A percentile compares a stretch with the other conserved stretches of the same genome.
Evolutionary conservation across 2,329 filamentous ascomycete genomes (phyloP).

Genomic region (Madurella mycetomatis): DNA sequence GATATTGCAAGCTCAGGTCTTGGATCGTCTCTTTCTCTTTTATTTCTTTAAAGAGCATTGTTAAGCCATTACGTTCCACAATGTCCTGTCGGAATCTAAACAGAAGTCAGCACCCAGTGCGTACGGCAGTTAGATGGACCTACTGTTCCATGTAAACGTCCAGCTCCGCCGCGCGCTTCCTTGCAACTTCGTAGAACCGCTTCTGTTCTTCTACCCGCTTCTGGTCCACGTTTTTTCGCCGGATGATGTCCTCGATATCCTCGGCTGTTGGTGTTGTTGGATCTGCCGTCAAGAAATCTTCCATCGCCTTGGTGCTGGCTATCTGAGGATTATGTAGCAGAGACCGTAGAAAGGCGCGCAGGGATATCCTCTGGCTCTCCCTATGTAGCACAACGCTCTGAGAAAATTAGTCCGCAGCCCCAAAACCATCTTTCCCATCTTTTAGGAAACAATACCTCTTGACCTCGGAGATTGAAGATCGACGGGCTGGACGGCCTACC

Average conservation of each 20-base stretch:
- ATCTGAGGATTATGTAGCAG: slow-evolving; percentile 80
- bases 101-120: slow-evolving; percentile 15
- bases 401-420: slow-evolving; percentile 13
- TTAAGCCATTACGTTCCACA: slow-evolving; percentile 73
- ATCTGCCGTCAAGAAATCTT: slow-evolving; percentile 74
- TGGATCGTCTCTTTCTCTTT: slow-evolving; percentile 81
- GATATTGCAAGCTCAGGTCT: slow-evolving; percentile 89
- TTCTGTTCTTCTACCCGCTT: slow-evolving; percentile 88
- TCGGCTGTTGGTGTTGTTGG: slow-evolving; percentile 73
- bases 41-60: slow-evolving; percentile 89
- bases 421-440: too few relatives aligned
- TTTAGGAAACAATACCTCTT: slow-evolving; percentile 21
- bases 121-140: slow-evolving; percentile 31
- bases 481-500: slow-evolving; percentile 31
- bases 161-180: slow-evolving; percentile 82
- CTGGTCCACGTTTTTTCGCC: slow-evolving; percentile 77
- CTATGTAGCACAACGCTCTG: slow-evolving; percentile 61
- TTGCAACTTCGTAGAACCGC: slow-evolving; percentile 91
- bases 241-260: slow-evolving; percentile 75
- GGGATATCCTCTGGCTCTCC: slow-evolving; percentile 85
- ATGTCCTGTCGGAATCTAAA: slow-evolving; percentile 61
- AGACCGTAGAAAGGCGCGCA: slow-evolving; percentile 84
- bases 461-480: slow-evolving; percentile 24
- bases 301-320: slow-evolving; percentile 75
- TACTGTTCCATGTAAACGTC: slow-evolving; percentile 98